phyloP scores from a whole-genome alignment of 1,139 yeast species.

The Suhomyces taliae region DNA sequence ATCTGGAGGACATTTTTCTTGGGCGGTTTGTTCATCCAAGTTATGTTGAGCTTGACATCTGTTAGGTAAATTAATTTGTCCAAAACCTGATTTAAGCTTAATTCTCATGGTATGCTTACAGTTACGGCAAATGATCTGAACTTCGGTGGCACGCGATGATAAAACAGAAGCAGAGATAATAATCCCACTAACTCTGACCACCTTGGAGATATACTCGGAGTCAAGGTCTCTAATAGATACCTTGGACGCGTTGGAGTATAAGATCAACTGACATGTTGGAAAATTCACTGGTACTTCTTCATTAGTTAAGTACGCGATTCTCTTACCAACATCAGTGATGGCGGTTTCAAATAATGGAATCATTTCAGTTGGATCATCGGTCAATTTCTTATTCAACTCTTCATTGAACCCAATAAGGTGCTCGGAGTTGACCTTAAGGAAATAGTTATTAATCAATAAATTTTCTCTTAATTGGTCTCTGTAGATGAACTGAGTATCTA shows the following conservation, averaged over 20 bases:
- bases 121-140: conserved; percentile 82
- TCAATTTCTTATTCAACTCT: conserved; percentile 77
- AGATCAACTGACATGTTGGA: conserved; percentile 81
- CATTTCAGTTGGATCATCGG: conserved; percentile 87
- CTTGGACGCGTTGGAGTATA: conserved; percentile 71
- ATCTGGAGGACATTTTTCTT: conserved; percentile 79
- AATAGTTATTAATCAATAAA: conserved; percentile 72
- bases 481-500: conserved; percentile 80
- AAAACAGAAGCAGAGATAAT: conserved; percentile 89
- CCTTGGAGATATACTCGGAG: conserved; percentile 84
- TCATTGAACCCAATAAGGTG: conserved; percentile 88
- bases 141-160: conserved; percentile 81
- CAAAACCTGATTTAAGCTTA: conserved; percentile 71
- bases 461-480: conserved; percentile 92
- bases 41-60: conserved; percentile 67
- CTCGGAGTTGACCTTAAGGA: conserved; percentile 73
- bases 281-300: conserved; percentile 58
- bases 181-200: conserved; percentile 90
- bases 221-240: conserved; percentile 77
- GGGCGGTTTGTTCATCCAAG: conserved; percentile 44
- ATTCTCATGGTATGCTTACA: conserved; percentile 80
- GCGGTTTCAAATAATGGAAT: conserved; percentile 89
- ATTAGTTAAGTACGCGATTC: conserved; percentile 64
- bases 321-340: conserved; percentile 84
- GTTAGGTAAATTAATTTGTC: conserved; percentile 76